A percentile compares a stretch with the other conserved stretches of the same genome.
Conservation (phyloP, 148 eudicot genomes). For the Persicaria tinctoria region DNA sequence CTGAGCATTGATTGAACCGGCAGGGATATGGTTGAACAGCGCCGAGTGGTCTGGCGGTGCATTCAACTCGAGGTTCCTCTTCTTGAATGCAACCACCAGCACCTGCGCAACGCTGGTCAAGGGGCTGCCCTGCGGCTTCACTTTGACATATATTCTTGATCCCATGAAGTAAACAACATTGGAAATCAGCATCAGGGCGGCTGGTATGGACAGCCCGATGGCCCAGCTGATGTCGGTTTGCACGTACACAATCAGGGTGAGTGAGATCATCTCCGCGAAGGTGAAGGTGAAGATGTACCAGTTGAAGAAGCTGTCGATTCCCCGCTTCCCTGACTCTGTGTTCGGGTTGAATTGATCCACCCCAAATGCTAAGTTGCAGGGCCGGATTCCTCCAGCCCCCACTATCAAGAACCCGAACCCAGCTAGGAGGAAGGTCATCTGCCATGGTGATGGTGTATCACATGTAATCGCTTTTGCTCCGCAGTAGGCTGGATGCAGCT, state of each 20-base stretch:
- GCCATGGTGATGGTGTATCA: conserved; percentile 9
- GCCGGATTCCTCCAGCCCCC: conserved; percentile 14
- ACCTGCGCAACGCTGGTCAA: conserved; percentile 51
- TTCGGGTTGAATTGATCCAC: conserved; percentile 19
- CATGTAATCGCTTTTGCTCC: neutral
- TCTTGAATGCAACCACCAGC: conserved; percentile 51
- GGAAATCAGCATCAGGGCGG: conserved; percentile 57
- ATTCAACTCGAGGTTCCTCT: conserved; percentile 40
- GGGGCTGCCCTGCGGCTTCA: conserved; percentile 79
- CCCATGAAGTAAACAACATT: conserved; percentile 49
- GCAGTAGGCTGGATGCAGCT: conserved; percentile 14
- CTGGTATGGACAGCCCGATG: conserved; percentile 70
- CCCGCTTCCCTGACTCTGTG: conserved; percentile 16
- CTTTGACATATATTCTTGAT: conserved; percentile 57
- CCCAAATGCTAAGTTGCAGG: conserved; percentile 17
- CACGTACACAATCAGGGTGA: conserved; percentile 70
- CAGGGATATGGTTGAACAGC: conserved; percentile 27
- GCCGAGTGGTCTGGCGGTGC: conserved; percentile 25
- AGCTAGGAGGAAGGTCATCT: conserved; percentile 13
- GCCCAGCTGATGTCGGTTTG: conserved; percentile 75
- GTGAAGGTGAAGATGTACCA: conserved; percentile 57
- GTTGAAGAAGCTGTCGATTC: conserved; percentile 15
- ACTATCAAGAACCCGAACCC: conserved; percentile 16
- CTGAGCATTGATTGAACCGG: conserved; percentile 53
- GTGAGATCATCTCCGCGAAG: conserved; percentile 61